Percentiles rank a stretch among this genome's conserved stretches.
phyloP scores from a whole-genome alignment of 257 asterid species.

The Forsythia viridissima region DNA sequence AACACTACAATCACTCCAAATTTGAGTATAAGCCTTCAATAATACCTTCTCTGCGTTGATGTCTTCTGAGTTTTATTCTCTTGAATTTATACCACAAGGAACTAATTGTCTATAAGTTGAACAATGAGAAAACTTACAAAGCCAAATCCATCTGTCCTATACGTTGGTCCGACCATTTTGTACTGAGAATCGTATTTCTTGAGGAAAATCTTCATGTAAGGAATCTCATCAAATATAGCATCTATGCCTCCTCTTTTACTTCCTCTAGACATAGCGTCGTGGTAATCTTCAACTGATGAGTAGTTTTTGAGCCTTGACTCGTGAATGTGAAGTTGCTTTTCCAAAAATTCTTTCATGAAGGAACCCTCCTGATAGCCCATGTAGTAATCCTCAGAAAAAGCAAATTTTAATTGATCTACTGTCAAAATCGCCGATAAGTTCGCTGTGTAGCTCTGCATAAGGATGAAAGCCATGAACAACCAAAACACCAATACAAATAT shows the following conservation, averaged over 20 bases:
- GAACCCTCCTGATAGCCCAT: conserved; percentile 32
- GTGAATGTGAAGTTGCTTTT: conserved; percentile 18
- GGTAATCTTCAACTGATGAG: conserved; percentile 7
- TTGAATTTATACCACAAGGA: neutral
- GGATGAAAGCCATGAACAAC: conserved; percentile 27
- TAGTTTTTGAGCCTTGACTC: conserved; percentile 23
- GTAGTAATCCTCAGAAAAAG: neutral
- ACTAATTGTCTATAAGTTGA: neutral
- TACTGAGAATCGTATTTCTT: conserved; percentile 28
- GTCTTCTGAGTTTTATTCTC: neutral
- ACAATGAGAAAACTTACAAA: conserved; percentile 29
- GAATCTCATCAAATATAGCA: conserved; percentile 40
- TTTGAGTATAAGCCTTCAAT: neutral
- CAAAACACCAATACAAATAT: conserved; percentile 31
- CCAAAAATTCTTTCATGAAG: conserved; percentile 25
- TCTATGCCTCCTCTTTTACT: conserved; percentile 28
- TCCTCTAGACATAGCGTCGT: conserved; percentile 28
- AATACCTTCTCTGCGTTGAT: neutral
- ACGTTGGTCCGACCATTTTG: conserved; percentile 25
- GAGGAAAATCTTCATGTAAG: conserved; percentile 44
- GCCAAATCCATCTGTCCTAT: conserved; percentile 33
- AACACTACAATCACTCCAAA: neutral
- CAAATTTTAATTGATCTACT: neutral
- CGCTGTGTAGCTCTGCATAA: conserved; percentile 13
- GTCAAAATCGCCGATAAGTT: conserved; percentile 9